A percentile compares a stretch with the other conserved stretches of the same genome.
Evolutionary conservation across 495 filamentous ascomycete species (phyloP).

Genomic region (Xylaria curta): DNA sequence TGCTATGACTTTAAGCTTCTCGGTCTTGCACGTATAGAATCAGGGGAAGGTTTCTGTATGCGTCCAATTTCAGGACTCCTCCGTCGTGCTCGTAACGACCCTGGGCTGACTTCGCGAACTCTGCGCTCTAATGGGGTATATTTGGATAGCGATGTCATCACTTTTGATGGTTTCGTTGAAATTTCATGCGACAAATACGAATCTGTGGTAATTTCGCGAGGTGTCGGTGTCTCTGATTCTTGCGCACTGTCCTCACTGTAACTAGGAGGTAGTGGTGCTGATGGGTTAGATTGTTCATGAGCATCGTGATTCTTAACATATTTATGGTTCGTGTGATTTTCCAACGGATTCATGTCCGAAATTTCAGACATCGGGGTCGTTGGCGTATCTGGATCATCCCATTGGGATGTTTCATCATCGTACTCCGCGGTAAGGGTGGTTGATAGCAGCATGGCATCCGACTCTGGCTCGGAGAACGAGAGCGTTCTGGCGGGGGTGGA

Average conservation of each 20-base stretch:
- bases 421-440: conserved; percentile 35
- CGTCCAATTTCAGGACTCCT: conserved; percentile 48
- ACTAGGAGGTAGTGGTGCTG: conserved; percentile 5
- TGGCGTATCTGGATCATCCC: conserved; percentile 41
- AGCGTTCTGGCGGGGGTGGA: conserved; percentile 51
- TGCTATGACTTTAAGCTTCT: conserved; percentile 41
- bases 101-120: conserved; percentile 36
- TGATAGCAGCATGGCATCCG: conserved; percentile 40
- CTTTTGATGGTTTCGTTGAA: conserved; percentile 13
- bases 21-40: conserved; percentile 41
- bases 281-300: conserved; percentile 25
- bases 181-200: conserved; percentile 38
- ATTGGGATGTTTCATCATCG: conserved; percentile 44
- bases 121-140: conserved; percentile 31
- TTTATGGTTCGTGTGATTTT: conserved; percentile 28
- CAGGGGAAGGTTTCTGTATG: conserved; percentile 48
- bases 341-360: conserved; percentile 36
- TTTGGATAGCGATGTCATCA: conserved; percentile 36
- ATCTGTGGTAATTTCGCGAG: conserved; percentile 40
- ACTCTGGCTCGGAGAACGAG: conserved; percentile 55
- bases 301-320: conserved; percentile 25
- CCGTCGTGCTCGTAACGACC: conserved; percentile 41
- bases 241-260: conserved; percentile 25
- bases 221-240: conserved; percentile 50
- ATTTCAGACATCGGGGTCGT: conserved; percentile 45